Base-by-base conservation (phyloP, 139 green algal genomes). In the Chlorella sp. region DNA sequence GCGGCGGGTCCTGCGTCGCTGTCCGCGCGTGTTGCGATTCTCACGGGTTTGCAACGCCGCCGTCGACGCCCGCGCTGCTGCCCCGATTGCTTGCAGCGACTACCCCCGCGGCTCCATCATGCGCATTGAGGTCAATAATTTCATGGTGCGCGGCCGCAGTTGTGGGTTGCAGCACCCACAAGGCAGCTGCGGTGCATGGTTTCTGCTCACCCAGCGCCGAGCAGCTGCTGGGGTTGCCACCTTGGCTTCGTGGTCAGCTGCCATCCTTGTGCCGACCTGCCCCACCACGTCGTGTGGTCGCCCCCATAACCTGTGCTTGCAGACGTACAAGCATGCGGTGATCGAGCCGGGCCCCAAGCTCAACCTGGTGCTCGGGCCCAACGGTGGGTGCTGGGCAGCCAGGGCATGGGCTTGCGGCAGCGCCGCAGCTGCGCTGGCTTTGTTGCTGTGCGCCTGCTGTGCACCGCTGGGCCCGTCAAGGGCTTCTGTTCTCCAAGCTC, bases 301-400 rank as follows among this genome's bases (percentile, higher is more conserved):
- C n/a, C n/a, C n/a, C n/a, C n/a, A n/a, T n/a, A n/a, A n/a, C n/a
- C n/a, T n/a, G n/a, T n/a, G n/a, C n/a, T n/a, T n/a, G n/a, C 93
- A 97, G 94, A 98, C 95, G 0, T 98, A 97, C 86, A 81, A 76
- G 41, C 84, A 94, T 28, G 89, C 85, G 13, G 86, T 94, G 19
- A 90, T 98, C 43, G 80, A 83, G n/a, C 94, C 95, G 26, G 94
- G 94, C 0, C 88, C 96, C 0, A 81, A 90, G 0, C 91, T 99
- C 5, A 99, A 99, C 90, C 90, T 99, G 26, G 91, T 99, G 17
- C 78, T 99, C 0, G 97, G 97, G 0, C 97, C 97, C 22, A 99
- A 99, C 75, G 97, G 92, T 96, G 65, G 22, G 51, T 60, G 67
- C 26, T 70, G 34, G 44, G 43, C 72, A 16, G 28, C 64, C 14